phyloP scores from a whole-genome alignment of 345 rosid genomes.

The Lepidium africanum region DNA sequence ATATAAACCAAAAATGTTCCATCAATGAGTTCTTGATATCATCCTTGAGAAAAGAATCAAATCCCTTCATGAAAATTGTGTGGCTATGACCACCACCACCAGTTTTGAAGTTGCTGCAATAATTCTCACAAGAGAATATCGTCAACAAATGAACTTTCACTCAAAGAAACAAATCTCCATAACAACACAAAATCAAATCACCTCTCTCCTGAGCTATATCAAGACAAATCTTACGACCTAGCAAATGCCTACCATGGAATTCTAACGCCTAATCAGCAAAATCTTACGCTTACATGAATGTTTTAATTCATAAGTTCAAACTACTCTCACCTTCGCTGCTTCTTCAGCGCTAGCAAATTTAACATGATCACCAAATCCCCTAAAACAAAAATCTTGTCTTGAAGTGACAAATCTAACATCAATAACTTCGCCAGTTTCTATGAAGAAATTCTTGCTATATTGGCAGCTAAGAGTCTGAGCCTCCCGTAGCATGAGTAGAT shows the following conservation, averaged over 20 bases:
- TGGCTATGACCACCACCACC: constrained; percentile 39
- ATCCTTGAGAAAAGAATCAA: constrained; percentile 48
- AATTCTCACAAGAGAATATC: not conserved
- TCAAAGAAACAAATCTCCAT: not conserved
- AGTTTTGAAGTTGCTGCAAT: constrained; percentile 45
- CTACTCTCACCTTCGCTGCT: constrained; percentile 38
- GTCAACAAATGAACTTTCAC: not conserved
- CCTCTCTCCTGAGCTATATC: constrained; percentile 51
- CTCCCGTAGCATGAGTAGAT: constrained; percentile 37
- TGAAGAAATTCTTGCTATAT: constrained; percentile 75
- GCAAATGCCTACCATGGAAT: constrained; percentile 43
- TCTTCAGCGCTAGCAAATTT: constrained; percentile 71
- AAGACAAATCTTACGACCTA: constrained; percentile 50
- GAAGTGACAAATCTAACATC: constrained; percentile 60
- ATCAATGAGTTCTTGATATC: constrained; percentile 43
- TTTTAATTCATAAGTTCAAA: not conserved
- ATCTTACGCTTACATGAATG: not conserved
- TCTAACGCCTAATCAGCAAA: constrained; percentile 34
- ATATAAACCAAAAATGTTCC: no score
- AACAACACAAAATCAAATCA: not conserved
- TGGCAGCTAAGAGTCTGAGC: constrained; percentile 60
- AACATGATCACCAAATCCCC: constrained; percentile 79
- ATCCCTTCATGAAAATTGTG: constrained; percentile 52
- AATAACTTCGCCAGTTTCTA: constrained; percentile 54
- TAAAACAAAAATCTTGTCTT: constrained; percentile 42